phyloP scores from a whole-genome alignment of 495 filamentous ascomycete species.

The Barbatosphaeria neglecta region DNA sequence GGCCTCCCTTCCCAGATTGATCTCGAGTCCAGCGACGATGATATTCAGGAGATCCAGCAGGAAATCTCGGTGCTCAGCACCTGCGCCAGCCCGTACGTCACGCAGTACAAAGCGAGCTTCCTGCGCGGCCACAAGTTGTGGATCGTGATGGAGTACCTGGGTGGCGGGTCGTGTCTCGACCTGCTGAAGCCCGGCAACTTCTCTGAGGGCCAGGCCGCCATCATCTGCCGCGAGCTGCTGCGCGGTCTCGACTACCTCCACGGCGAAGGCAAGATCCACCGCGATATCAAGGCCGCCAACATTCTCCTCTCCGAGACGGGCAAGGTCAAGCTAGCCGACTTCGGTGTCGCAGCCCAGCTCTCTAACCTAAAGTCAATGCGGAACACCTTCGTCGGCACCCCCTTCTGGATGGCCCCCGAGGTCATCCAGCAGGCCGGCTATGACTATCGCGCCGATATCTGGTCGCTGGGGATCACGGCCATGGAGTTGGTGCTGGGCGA shows the following conservation, averaged over 20 bases:
- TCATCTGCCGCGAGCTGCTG: slow-evolving; percentile 85
- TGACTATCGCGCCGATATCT: slow-evolving; percentile 95
- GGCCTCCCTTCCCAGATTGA: slow-evolving; percentile 61
- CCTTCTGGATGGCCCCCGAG: slow-evolving; percentile 99
- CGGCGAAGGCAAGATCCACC: slow-evolving; percentile 88
- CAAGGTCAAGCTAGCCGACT: slow-evolving; percentile 94
- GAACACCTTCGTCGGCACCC: slow-evolving; percentile 97
- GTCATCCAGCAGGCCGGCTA: slow-evolving; percentile 96
- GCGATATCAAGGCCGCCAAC: slow-evolving; percentile 96
- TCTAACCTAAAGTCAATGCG: slow-evolving; percentile 97
- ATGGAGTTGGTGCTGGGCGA: slow-evolving; percentile 90
- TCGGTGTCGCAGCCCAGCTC: slow-evolving; percentile 92
- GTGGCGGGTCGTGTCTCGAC: slow-evolving; percentile 87
- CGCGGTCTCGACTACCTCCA: slow-evolving; percentile 89
- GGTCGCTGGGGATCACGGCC: slow-evolving; percentile 93
- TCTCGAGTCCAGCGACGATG: slow-evolving; percentile 93
- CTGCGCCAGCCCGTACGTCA: slow-evolving; percentile 85
- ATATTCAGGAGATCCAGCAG: slow-evolving; percentile 94
- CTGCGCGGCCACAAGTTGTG: slow-evolving; percentile 89
- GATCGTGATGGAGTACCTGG: slow-evolving; percentile 98
- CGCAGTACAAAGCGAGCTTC: slow-evolving; percentile 93
- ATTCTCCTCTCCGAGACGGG: slow-evolving; percentile 77
- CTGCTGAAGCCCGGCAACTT: slow-evolving; percentile 88
- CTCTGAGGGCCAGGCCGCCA: slow-evolving; percentile 82
- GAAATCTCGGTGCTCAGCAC: slow-evolving; percentile 94